Evolutionary conservation across 257 asterid species (phyloP), one percentile per base, ranked within the genome.

Genomic region (Anisodus tanguticus): DNA sequence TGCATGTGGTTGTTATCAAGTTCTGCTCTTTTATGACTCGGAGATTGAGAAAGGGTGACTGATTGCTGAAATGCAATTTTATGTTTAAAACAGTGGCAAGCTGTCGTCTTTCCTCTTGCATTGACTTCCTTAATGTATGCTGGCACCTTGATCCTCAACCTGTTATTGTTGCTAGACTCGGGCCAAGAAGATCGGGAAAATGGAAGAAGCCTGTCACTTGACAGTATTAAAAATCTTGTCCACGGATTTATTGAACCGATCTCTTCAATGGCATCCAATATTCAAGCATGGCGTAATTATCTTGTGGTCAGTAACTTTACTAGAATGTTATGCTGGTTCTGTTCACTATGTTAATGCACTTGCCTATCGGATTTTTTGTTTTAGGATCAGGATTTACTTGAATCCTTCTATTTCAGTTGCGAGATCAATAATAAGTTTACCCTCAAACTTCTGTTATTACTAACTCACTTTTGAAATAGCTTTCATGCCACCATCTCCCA

Each of bases 1-100:
- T 83, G 88, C 82, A 35, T 79, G 85, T 84, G 82, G n/a, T 80
- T 87, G 79, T 85, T 86, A 85, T 85, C 84, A 70, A 84, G 88
- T 85, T 79, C 85, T 87, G 77, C 85, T 66, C 86, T 71, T 85
- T 71, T 64, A 82, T 84, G 85, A 72, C 63, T 86, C 91, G 95
- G 90, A 91, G 97, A 92, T 91, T 85, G 87, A 82, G 79, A 86
- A 93, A 88, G 91, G 94, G 88, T 90, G 89, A 89, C 91, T 88
- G 91, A 90, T 88, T 86, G 92, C 91, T 94, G 88, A 91, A 86
- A 88, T 95, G 89, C 94, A 84, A 67, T 87, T 90, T 92, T 94
- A 79, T 93, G 88, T 92, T 58, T 93, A 93, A 88, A 87, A 93
- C 99, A 97, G 99, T 97, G 94, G 98, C 98, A 92, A 92, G 93